Evolutionary conservation across 164 flowering plant genomes (phyloP).

Genomic region (Protea cynaroides): DNA sequence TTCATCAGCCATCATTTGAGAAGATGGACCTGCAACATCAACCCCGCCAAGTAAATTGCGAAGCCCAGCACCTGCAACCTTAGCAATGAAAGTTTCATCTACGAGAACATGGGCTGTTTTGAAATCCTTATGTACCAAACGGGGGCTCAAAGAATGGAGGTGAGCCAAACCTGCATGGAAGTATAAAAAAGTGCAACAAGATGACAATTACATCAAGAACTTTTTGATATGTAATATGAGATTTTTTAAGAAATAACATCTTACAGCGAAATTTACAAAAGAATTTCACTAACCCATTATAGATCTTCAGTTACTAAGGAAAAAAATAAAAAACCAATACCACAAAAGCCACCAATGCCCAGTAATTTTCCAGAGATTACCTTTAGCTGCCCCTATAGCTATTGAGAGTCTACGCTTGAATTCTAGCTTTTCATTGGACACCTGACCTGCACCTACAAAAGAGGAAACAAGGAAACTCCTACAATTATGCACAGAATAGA

Average conservation of each 20-base stretch:
- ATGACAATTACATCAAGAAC: conserved; percentile 9
- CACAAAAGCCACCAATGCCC: conserved; percentile 76
- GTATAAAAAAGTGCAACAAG: conserved; percentile 8
- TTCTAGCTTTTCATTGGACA: conserved; percentile 60
- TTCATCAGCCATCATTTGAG: conserved; percentile 51
- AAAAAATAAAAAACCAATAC: conserved; percentile 40
- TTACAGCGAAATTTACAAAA: conserved; percentile 8
- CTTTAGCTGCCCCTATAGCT: conserved; percentile 95
- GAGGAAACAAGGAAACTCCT: not conserved
- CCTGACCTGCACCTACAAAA: conserved; percentile 56
- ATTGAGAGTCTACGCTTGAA: conserved; percentile 79
- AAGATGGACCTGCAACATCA: conserved; percentile 71
- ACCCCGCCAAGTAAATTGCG: conserved; percentile 56
- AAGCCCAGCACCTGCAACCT: conserved; percentile 93
- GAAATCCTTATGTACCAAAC: conserved; percentile 77
- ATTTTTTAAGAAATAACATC: not conserved
- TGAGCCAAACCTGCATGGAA: conserved; percentile 67
- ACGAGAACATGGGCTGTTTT: conserved; percentile 88
- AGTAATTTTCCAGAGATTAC: conserved; percentile 88
- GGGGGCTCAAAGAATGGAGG: conserved; percentile 76
- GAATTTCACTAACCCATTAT: conserved; percentile 11
- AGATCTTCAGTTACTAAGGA: conserved; percentile 15
- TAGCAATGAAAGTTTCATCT: conserved; percentile 80
- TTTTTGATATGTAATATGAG: not conserved
- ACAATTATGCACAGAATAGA: not conserved